Evolutionary conservation across 2,329 filamentous ascomycete species (phyloP).

Genomic region (Aspergillus chevalieri): DNA sequence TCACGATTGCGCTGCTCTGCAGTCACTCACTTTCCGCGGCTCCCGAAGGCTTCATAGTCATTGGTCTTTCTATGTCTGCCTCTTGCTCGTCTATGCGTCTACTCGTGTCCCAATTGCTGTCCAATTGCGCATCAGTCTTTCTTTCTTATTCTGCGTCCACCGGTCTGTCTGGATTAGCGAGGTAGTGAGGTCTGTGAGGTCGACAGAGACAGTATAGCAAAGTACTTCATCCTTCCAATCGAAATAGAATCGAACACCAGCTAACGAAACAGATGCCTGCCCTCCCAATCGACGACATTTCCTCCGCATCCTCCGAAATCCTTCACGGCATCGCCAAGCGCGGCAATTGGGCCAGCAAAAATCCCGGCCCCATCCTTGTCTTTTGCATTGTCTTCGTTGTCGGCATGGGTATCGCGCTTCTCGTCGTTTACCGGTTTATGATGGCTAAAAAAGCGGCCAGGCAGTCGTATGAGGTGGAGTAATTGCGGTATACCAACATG

Average conservation of each 20-base stretch:
- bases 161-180: background rate
- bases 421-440: slow-evolving; percentile 47
- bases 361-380: slow-evolving; percentile 58
- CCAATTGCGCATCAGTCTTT: background rate
- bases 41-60: background rate
- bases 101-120: background rate
- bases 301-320: slow-evolving; percentile 3
- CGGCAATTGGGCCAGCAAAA: slow-evolving; percentile 50
- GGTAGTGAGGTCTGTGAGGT: no score
- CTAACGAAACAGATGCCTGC: slow-evolving; percentile 17
- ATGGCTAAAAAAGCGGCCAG: slow-evolving; percentile 24
- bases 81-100: background rate
- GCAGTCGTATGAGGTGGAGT: slow-evolving; percentile 10
- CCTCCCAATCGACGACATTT: slow-evolving; percentile 6
- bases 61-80: background rate
- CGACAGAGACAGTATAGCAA: background rate
- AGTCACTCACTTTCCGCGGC: background rate
- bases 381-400: slow-evolving; percentile 57
- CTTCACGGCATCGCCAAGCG: slow-evolving; percentile 31
- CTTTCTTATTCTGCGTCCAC: background rate
- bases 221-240: background rate
- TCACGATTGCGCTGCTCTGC: background rate
- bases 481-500: background rate
- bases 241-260: background rate
- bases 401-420: slow-evolving; percentile 42